A percentile compares a stretch with the other conserved stretches of the same genome.
Conservation (phyloP, 1,284 basidiomycete genomes). For the Ustilago trichophora region DNA sequence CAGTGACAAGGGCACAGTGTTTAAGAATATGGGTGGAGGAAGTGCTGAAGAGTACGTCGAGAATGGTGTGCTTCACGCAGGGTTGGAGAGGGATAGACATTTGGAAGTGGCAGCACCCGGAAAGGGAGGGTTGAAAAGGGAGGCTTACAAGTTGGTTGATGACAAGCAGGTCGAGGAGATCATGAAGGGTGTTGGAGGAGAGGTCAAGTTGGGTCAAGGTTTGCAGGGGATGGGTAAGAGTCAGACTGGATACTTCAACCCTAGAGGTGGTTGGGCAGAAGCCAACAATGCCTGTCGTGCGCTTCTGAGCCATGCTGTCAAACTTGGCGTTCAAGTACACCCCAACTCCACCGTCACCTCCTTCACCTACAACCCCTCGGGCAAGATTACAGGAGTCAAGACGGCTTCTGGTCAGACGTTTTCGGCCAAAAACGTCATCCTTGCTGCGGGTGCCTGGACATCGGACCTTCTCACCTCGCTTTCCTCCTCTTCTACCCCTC, state of each 20-base stretch:
- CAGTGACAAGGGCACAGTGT: constrained; percentile 2
- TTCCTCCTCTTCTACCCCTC: not conserved
- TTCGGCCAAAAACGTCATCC: constrained; percentile 72
- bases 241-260: constrained; percentile 75
- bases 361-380: constrained; percentile 56
- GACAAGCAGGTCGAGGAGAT: constrained; percentile 20
- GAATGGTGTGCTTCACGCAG: constrained; percentile 35
- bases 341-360: constrained; percentile 72
- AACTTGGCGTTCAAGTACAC: constrained; percentile 74
- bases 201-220: constrained; percentile 12
- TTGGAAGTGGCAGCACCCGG: constrained; percentile 11
- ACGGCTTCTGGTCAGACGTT: constrained; percentile 74
- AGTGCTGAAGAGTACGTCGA: constrained; percentile 33
- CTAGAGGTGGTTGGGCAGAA: constrained; percentile 84
- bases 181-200: constrained; percentile 4
- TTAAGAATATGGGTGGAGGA: not conserved
- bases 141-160: constrained; percentile 24
- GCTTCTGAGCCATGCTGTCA: constrained; percentile 72
- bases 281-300: constrained; percentile 76
- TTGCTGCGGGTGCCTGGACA: constrained; percentile 85
- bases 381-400: constrained; percentile 73
- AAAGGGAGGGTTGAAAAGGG: not conserved
- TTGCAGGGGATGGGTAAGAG: constrained; percentile 22
- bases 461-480: constrained; percentile 73
- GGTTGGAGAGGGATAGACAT: not conserved